Base-by-base conservation (phyloP, 352 stramenopile species). In the Phytophthora cactorum region DNA sequence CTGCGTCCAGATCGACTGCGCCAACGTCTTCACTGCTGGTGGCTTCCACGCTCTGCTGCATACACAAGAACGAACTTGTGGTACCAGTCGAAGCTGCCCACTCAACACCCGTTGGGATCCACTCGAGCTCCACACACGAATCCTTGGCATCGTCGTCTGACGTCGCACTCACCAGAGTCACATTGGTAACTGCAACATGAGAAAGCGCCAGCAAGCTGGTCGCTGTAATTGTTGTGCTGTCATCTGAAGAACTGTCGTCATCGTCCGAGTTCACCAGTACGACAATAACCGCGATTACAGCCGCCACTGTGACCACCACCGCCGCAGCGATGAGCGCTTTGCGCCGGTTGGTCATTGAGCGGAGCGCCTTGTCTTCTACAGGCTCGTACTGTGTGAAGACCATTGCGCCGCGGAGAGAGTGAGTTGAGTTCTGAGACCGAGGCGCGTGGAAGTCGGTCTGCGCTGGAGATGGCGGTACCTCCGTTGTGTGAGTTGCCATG, bases 41-140 rank as follows among this genome's bases (percentile, higher is more conserved):
- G n/a, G 63, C 31, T 49, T 74, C 46, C 29, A 71, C 56, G 12
- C 68, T 72, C 45, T 70, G 64, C 39, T 68, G 66, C 68, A 72
- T 76, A 39, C 68, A 75, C 50, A 72, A 60, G 22, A 59, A 80
- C 31, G 22, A 82, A 47, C 61, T 66, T 51, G 61, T 64, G 41
- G 29, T 77, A 39, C 52, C 68, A 27, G 32, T 76, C 28, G 58
- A 72, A 34, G 44, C 45, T 27, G 15, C 12, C 69, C 64, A 77
- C 17, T 86, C 70, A 46, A 80, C 58, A 17, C 78, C 78, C 3
- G 75, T 77, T 0, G 78, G 59, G 41, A 75, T 66, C 28, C 44
- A 74, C 41, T 63, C 60, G 39, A 68, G 70, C 14, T 74, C 51
- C 41, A 77, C 55, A 22, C 70, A 77, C 12, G 29, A 38, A 39